phyloP scores from a whole-genome alignment of 179 eudicot genomes.

The Pouteria campechiana region DNA sequence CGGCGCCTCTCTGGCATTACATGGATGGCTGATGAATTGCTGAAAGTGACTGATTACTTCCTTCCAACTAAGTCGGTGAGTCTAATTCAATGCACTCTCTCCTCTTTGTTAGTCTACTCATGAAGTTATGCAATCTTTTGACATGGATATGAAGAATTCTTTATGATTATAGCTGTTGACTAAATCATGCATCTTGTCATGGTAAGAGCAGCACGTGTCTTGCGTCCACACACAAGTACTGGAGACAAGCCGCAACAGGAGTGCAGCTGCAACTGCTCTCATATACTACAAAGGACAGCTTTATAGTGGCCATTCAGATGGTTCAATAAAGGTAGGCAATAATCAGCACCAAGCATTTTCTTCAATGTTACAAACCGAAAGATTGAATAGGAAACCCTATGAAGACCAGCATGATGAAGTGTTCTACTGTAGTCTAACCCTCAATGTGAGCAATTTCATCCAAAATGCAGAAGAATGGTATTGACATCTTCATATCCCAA shows the following conservation, averaged over 20 bases:
- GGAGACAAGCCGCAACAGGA: slow-evolving; percentile 22
- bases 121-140: background rate
- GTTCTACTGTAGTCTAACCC: too few relatives aligned
- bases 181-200: too few relatives aligned
- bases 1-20: slow-evolving; percentile 35
- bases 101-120: background rate
- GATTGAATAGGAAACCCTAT: too few relatives aligned
- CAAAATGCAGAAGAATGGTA: too few relatives aligned
- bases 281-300: slow-evolving; percentile 45
- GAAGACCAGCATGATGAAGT: too few relatives aligned
- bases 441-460: too few relatives aligned
- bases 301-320: slow-evolving; percentile 41
- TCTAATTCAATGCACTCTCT: slow-evolving; percentile 2
- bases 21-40: slow-evolving; percentile 59
- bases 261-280: slow-evolving; percentile 46
- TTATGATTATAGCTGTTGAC: too few relatives aligned
- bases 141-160: too few relatives aligned
- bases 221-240: slow-evolving; percentile 48
- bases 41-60: slow-evolving; percentile 43
- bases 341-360: too few relatives aligned
- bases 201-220: slow-evolving; percentile 36
- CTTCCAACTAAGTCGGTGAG: slow-evolving; percentile 57
- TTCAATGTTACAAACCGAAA: too few relatives aligned
- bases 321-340: slow-evolving; percentile 40
- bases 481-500: too few relatives aligned